A percentile compares a stretch with the other conserved stretches of the same genome.
Conservation (phyloP, 2,329 filamentous ascomycete genomes). For the Phialophora chinensis region DNA sequence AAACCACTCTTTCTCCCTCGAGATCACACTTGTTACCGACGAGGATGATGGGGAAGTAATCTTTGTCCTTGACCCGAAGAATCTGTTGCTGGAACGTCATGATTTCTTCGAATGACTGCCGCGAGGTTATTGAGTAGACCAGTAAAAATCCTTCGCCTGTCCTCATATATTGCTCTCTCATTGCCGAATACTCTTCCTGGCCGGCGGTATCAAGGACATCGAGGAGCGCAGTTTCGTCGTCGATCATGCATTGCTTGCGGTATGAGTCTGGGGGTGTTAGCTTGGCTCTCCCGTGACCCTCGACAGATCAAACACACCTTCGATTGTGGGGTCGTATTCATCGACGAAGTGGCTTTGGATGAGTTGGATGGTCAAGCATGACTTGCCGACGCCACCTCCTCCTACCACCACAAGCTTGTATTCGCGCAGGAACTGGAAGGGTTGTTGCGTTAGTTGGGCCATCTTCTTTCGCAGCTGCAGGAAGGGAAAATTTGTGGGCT, state of each 20-base stretch:
- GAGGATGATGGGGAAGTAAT: constrained; percentile 99
- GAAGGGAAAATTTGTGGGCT: constrained; percentile 10
- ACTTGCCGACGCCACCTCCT: constrained; percentile 98
- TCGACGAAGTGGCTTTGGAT: constrained; percentile 97
- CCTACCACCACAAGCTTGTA: constrained; percentile 98
- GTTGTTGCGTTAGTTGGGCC: constrained; percentile 45
- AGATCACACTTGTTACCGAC: constrained; percentile 99
- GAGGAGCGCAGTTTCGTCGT: constrained; percentile 95
- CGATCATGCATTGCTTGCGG: constrained; percentile 99
- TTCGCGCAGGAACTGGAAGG: constrained; percentile 76
- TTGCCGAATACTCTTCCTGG: constrained; percentile 98
- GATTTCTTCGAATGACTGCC: constrained; percentile 98
- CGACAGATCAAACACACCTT: constrained; percentile 64
- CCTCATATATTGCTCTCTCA: constrained; percentile 99
- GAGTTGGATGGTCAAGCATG: constrained; percentile 96
- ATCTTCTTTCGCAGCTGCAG: constrained; percentile 16
- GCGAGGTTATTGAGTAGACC: constrained; percentile 96
- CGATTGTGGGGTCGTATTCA: constrained; percentile 98
- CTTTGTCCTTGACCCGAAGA: constrained; percentile 97
- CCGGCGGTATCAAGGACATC: constrained; percentile 98
- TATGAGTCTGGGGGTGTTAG: constrained; percentile 76
- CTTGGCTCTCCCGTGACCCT: background rate
- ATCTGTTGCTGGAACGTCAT: constrained; percentile 99
- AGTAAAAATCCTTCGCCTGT: constrained; percentile 97
- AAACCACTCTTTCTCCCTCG: constrained; percentile 87